Evolutionary conservation across 2,329 filamentous ascomycete genomes (phyloP).

Genomic region (Ilyonectria mors-panacis): DNA sequence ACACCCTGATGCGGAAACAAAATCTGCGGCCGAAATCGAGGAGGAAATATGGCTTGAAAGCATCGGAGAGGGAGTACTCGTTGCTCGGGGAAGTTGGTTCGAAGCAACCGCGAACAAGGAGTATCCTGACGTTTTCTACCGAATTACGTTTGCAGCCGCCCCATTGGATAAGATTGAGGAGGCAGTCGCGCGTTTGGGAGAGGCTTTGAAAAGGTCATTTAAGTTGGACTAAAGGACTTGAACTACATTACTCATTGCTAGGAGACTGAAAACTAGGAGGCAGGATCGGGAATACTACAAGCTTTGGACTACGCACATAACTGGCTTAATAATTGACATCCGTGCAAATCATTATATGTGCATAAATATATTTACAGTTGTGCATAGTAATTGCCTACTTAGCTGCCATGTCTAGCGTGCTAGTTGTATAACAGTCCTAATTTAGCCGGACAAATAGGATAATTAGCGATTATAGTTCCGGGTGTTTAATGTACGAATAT

Average conservation of each 20-base stretch:
- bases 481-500: background rate
- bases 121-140: background rate
- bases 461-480: background rate
- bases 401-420: background rate
- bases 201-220: background rate
- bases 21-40: background rate
- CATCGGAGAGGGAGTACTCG: background rate
- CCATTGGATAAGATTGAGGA: conserved; percentile 4
- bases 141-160: conserved; percentile 9
- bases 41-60: conserved; percentile 2
- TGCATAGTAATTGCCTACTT: background rate
- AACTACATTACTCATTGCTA: too few species aligned
- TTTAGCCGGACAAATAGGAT: background rate
- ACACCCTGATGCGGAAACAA: background rate
- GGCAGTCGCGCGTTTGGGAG: background rate
- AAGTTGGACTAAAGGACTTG: background rate
- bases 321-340: too few species aligned
- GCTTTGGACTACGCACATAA: too few species aligned
- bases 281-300: too few species aligned
- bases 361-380: too few species aligned
- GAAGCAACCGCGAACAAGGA: background rate
- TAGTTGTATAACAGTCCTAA: background rate
- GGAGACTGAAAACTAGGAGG: too few species aligned
- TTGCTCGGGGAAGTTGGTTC: conserved; percentile 12
- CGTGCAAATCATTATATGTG: too few species aligned